Evolutionary conservation across 306 rosid genomes (phyloP).

Genomic region (Glycine soja): DNA sequence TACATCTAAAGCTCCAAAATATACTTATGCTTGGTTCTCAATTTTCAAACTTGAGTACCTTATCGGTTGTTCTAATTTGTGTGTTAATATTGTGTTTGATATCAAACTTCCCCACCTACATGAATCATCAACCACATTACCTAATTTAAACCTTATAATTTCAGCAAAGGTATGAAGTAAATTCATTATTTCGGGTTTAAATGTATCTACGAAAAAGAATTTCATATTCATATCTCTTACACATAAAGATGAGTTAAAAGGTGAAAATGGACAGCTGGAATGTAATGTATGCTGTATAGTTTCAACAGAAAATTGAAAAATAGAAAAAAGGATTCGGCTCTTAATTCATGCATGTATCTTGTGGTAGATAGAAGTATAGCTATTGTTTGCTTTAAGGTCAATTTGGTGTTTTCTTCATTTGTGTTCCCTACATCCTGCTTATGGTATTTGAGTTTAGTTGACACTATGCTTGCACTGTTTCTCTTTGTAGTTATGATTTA

Average conservation of each 20-base stretch:
- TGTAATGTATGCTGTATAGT: neutral
- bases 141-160: neutral
- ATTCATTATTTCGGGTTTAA: too few species aligned
- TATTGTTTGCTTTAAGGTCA: neutral
- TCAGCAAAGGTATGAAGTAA: neutral
- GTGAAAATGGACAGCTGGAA: neutral
- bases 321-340: neutral
- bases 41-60: too few species aligned
- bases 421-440: conserved; percentile 2
- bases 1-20: neutral
- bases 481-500: neutral
- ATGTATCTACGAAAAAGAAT: too few species aligned
- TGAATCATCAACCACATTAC: too few species aligned
- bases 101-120: too few species aligned
- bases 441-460: conserved; percentile 22
- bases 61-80: too few species aligned
- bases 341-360: neutral
- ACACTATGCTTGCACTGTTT: neutral
- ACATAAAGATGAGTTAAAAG: neutral
- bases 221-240: neutral
- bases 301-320: neutral
- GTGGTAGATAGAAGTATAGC: conserved; percentile 12
- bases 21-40: neutral
- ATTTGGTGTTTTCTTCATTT: conserved; percentile 22
- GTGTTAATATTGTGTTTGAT: too few species aligned